Percentiles rank a stretch among this genome's conserved stretches.
These are phyloP conservation scores for Globisporangium carolinianum DNA, from an alignment of 352 stramenopile genomes.

Conservation along the genomic window DNA sequence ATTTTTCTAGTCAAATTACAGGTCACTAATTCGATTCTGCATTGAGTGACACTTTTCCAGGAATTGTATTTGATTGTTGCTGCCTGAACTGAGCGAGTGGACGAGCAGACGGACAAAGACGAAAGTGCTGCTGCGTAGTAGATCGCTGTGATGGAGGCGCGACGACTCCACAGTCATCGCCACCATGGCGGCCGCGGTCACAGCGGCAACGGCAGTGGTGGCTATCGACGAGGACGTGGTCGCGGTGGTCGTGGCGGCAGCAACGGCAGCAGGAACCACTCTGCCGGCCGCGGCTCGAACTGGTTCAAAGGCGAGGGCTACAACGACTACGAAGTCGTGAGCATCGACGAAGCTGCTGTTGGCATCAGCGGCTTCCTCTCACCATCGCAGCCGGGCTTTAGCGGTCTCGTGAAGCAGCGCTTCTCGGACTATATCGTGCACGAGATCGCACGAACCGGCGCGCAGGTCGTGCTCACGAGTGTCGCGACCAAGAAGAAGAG, in stretches of 20 bases:
- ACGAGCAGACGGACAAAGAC: too few species aligned
- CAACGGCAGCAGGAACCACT: neutral
- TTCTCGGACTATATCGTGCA: slow-evolving; percentile 85
- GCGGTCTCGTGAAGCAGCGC: slow-evolving; percentile 70
- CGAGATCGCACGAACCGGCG: slow-evolving; percentile 31
- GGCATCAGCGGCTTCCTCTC: slow-evolving; percentile 51
- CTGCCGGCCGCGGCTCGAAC: slow-evolving; percentile 9
- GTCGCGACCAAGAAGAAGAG: slow-evolving; percentile 35
- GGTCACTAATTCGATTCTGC: too few species aligned
- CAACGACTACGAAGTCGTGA: slow-evolving; percentile 54
- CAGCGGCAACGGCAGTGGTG: slow-evolving; percentile 16
- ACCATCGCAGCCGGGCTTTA: slow-evolving; percentile 34
- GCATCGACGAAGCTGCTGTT: slow-evolving; percentile 54
- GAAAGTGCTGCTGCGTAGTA: too few species aligned
- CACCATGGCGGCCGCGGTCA: slow-evolving; percentile 14
- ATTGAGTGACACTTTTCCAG: too few species aligned
- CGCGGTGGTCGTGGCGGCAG: slow-evolving; percentile 15
- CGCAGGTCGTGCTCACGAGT: slow-evolving; percentile 25
- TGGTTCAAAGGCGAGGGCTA: slow-evolving; percentile 60
- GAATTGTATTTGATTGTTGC: too few species aligned
- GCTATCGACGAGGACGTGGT: slow-evolving; percentile 15
- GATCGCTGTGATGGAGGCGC: too few species aligned
- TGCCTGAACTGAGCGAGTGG: too few species aligned
- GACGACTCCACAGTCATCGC: slow-evolving; percentile 1
- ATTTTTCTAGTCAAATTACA: too few species aligned